Evolutionary conservation across 345 rosid genomes (phyloP), one percentile per base, ranked within the genome.

Genomic region (Rubroshorea leprosula): DNA sequence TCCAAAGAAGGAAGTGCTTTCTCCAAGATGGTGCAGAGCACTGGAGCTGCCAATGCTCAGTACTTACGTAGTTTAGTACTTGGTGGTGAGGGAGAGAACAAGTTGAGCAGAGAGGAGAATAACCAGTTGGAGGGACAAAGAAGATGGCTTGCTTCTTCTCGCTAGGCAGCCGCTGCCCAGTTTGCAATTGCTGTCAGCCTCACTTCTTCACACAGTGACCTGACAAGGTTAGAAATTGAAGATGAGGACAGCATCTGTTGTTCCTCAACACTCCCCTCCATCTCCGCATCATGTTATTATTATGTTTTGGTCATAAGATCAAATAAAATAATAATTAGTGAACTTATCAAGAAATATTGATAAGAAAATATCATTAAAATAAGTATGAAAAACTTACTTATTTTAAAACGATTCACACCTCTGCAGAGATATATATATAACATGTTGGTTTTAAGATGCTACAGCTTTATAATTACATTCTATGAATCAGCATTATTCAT

Each of bases 1-100:
- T 69, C 73, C 48, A 81, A 76, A 25, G 86, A 80, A 47, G 71
- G 57, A 50, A 77, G 86, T 54, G 77, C 80, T 35, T 86, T 88
- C 77, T 83, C 80, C 24, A 75, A 62, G 72, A 85, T 87, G 89
- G 91, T 83, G 59, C 83, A 73, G 39, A 87, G 86, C 57, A 83
- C 93, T 1, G 97, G 96, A 31, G 70, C 80, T 51, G 89, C 80
- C 44, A 90, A 85, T 77, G 81, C 87, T 51, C 77, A 81, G 57
- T 90, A 87, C 71, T 69, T 87, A 48, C 83, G 66, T 16, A 71
- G 80, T 68, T 64, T 90, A 69, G 93, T 77, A 39, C 73, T 77
- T 27, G 76, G 66, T 61, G 50, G 61, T 55, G 70, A 67, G 53
- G 77, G 31, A 27, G 69, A 54, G 44, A 73, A 65, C 3, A 54